Conservation (phyloP, 2,329 filamentous ascomycete species). For the Sarocladium strictum region DNA sequence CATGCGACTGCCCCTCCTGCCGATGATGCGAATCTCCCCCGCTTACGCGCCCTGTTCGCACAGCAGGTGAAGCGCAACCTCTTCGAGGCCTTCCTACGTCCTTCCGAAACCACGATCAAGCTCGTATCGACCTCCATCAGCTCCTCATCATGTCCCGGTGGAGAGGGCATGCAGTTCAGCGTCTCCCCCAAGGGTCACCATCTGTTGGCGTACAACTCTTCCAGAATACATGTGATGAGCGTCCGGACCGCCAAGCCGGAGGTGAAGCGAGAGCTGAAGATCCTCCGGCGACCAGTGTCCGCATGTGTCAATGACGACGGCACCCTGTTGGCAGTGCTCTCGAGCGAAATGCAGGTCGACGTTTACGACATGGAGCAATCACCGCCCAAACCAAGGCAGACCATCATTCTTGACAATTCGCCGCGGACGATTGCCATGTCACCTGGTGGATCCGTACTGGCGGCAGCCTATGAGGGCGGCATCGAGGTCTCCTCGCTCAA, state of each 20-base stretch:
- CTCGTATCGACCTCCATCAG: slow-evolving; percentile 79
- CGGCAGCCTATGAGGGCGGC: slow-evolving; percentile 80
- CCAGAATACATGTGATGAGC: slow-evolving; percentile 74
- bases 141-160: slow-evolving; percentile 74
- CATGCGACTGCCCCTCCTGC: slow-evolving; percentile 34
- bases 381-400: slow-evolving; percentile 65
- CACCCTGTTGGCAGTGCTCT: slow-evolving; percentile 69
- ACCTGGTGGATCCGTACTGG: slow-evolving; percentile 74
- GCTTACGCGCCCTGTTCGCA: slow-evolving; percentile 60
- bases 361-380: slow-evolving; percentile 66
- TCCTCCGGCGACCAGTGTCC: slow-evolving; percentile 66
- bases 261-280: slow-evolving; percentile 74
- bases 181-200: slow-evolving; percentile 70
- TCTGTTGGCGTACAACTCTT: slow-evolving; percentile 78
- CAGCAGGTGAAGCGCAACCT: slow-evolving; percentile 69
- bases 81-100: slow-evolving; percentile 69
- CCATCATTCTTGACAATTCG: slow-evolving; percentile 70
- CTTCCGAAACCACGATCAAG: slow-evolving; percentile 65
- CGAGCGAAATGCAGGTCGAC: slow-evolving; percentile 77
- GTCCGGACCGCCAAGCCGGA: slow-evolving; percentile 43
- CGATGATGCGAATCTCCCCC: slow-evolving; percentile 46
- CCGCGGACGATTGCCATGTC: slow-evolving; percentile 76
- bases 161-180: slow-evolving; percentile 80
- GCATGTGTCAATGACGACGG: slow-evolving; percentile 77
- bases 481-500: slow-evolving; percentile 79